Base-by-base conservation (phyloP, 2,329 filamentous ascomycete genomes). In the Lachnellula subtilissima region DNA sequence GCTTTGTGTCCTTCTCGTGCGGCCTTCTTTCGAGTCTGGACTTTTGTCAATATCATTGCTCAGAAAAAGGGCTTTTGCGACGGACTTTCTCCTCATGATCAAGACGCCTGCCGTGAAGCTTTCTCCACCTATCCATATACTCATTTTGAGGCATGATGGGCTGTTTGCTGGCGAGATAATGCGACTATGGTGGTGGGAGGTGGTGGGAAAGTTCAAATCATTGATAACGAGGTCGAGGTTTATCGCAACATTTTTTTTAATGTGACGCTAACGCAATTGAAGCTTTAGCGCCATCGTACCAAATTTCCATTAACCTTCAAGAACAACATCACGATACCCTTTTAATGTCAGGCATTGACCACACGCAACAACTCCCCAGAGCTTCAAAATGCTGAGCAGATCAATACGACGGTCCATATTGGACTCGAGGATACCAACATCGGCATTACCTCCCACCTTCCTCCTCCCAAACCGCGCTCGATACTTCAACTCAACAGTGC, bases 1-100 rank as follows among this genome's bases (percentile, higher is more conserved):
- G 84, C 84, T 75, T 92, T 86, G 80, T 99, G 93, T 58, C 85
- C 87, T 77, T 96, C 90, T 76, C 94, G 87, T 58, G 94, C 94
- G 61, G 84, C 78, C 67, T 86, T 85, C 81, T 99, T 99, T 69
- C 94, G 89, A 57, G 79, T 78, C 64, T 92, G 87, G 77, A 97
- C 93, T 69, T 47, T 23, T 47, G 15, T 23, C 15, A 23, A 19
- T 47, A 47, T 25, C 2, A 25, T 47, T 47, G 43, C 2, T 23
- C 43, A 22, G 17, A 32, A 37, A 14, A 5, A 11, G 8, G 19
- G 4, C 19, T 3, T 39, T 86, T 84, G 81, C 97, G 97, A 69
- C 93, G 88, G 60, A 78, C 77, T 62, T 91, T 87, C 77, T 99
- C 94, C 47, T 68, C 89, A 59, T 72, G 64, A 50, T 70, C 67